A percentile compares a stretch with the other conserved stretches of the same genome.
These are phyloP conservation scores for Leccinum pachyderme DNA, from an alignment of 1,284 basidiomycete species.

Conservation along the genomic window DNA sequence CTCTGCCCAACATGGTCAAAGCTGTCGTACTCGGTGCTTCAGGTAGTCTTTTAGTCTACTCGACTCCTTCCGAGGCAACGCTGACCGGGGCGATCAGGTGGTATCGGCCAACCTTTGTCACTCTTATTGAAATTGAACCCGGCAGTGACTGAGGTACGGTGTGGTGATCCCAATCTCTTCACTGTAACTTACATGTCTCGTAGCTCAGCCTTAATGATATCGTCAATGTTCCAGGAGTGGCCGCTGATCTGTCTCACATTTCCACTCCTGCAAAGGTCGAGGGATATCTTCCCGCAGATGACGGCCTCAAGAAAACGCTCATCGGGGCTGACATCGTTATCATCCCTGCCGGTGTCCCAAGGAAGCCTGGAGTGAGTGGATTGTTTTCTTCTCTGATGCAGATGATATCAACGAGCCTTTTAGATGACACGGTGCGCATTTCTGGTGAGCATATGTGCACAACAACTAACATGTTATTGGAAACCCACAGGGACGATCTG, in stretches of 20 bases:
- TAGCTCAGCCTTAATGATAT: conserved; percentile 94
- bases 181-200: not conserved
- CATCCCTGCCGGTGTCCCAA: conserved; percentile 96
- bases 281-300: conserved; percentile 72
- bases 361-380: conserved; percentile 84
- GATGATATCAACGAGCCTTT: not conserved
- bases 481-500: conserved; percentile 71
- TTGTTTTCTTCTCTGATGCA: conserved; percentile 9
- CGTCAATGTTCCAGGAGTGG: conserved; percentile 94
- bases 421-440: conserved; percentile 74
- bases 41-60: conserved; percentile 45
- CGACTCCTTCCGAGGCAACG: not conserved
- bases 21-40: conserved; percentile 92
- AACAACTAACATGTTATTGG: conserved; percentile 22
- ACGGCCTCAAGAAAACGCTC: conserved; percentile 82
- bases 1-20: conserved; percentile 69
- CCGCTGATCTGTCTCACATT: conserved; percentile 92
- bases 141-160: conserved; percentile 68
- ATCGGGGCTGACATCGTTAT: conserved; percentile 87
- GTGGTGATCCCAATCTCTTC: not conserved
- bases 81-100: conserved; percentile 47
- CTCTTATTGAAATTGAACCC: conserved; percentile 88
- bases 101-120: conserved; percentile 91
- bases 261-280: conserved; percentile 75
- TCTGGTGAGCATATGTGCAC: conserved; percentile 2